phyloP scores from a whole-genome alignment of 192 early-diverging fungal genomes.

The Bifiguratus adelaidae region DNA sequence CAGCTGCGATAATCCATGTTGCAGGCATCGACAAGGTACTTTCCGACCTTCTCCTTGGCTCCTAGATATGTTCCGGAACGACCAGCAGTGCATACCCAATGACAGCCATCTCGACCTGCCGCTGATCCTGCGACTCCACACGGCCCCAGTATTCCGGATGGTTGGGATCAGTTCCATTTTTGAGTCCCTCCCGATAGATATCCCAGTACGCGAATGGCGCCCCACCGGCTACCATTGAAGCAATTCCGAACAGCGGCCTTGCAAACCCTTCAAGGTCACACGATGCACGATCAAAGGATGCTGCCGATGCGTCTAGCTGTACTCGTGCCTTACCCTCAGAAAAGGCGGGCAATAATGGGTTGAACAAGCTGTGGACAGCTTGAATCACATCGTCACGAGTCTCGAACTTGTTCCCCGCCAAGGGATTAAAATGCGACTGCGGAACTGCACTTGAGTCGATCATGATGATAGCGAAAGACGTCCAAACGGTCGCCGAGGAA shows the following conservation, averaged over 20 bases:
- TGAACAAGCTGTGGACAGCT: conserved; percentile 2
- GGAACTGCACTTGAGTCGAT: conserved; percentile 1
- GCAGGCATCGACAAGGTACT: background rate
- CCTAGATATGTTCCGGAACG: conserved; percentile 7
- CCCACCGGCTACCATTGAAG: conserved; percentile 7
- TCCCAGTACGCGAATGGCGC: conserved; percentile 4
- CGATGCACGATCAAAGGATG: conserved; percentile 4
- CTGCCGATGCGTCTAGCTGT: conserved; percentile 3
- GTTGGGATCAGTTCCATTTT: conserved; percentile 3
- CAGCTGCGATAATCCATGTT: background rate
- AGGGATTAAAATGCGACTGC: conserved; percentile 5
- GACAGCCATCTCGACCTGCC: conserved; percentile 6
- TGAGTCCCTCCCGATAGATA: background rate
- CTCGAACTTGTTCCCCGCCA: background rate
- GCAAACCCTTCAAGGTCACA: conserved; percentile 8
- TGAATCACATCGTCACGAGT: conserved; percentile 3
- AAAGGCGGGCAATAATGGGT: conserved; percentile 3
- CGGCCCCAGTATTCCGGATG: conserved; percentile 10
- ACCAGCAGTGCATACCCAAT: conserved; percentile 7
- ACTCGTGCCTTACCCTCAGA: conserved; percentile 5
- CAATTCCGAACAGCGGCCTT: conserved; percentile 6
- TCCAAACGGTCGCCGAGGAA: no score
- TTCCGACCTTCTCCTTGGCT: conserved; percentile 1
- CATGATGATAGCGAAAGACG: background rate
- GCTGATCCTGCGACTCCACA: background rate